Conservation (phyloP, 176 grass and related monocot genomes). For the Saccharum spontaneum region DNA sequence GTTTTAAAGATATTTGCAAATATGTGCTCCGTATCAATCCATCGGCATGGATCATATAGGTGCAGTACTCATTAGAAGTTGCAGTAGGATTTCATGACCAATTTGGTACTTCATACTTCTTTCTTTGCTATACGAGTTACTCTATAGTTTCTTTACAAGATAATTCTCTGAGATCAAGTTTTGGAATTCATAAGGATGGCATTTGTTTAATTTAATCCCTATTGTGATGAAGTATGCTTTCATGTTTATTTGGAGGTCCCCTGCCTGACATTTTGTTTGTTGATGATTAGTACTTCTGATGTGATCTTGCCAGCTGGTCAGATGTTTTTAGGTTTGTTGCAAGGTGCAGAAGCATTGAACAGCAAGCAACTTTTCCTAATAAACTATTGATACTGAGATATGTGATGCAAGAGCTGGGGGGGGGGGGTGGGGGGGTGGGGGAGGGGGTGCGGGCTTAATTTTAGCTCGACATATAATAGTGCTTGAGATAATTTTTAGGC, state of each 20-base stretch:
- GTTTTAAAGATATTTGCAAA: background rate
- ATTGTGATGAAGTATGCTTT: background rate
- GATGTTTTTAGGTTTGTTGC: background rate
- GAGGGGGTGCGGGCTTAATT: background rate
- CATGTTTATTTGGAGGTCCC: background rate
- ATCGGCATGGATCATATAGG: background rate
- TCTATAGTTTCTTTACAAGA: background rate
- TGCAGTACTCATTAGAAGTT: background rate
- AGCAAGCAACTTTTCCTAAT: background rate
- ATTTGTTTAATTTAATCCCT: background rate
- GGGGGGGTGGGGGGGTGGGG: too few species aligned
- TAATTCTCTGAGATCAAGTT: background rate
- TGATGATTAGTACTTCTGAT: background rate
- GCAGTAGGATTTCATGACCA: background rate
- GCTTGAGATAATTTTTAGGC: slow-evolving; percentile 3
- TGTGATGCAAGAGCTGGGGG: background rate
- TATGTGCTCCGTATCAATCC: background rate
- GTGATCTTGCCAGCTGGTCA: background rate
- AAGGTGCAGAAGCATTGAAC: background rate
- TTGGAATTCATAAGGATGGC: background rate
- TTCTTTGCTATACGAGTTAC: background rate
- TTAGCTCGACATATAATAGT: background rate
- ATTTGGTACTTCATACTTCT: background rate
- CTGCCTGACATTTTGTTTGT: background rate
- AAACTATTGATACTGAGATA: background rate